phyloP scores from a whole-genome alignment of 257 asterid species.

The Leonotis leonurus region DNA sequence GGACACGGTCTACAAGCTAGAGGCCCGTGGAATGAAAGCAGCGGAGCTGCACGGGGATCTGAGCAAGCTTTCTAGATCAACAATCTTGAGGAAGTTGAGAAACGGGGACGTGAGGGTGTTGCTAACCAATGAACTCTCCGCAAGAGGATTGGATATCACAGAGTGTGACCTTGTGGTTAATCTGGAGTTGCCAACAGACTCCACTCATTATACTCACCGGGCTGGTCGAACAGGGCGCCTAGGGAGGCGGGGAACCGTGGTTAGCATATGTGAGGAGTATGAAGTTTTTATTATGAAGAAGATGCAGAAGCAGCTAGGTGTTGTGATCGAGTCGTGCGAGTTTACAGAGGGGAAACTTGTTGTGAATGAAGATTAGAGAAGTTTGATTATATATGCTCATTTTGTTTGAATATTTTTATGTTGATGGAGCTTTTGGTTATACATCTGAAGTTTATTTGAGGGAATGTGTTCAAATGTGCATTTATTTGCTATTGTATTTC shows the following conservation, averaged over 20 bases:
- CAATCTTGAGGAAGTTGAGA: slow-evolving; percentile 66
- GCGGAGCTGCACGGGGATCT: slow-evolving; percentile 93
- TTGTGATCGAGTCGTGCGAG: slow-evolving; percentile 54
- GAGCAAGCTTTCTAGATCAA: slow-evolving; percentile 68
- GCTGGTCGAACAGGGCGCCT: slow-evolving; percentile 96
- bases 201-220: slow-evolving; percentile 86
- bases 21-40: slow-evolving; percentile 90
- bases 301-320: slow-evolving; percentile 80
- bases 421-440: background rate
- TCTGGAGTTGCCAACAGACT: slow-evolving; percentile 82
- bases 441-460: background rate
- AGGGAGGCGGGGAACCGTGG: slow-evolving; percentile 80
- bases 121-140: slow-evolving; percentile 89
- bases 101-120: slow-evolving; percentile 75
- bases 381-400: slow-evolving; percentile 1
- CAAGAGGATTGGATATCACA: slow-evolving; percentile 89
- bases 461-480: background rate
- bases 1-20: slow-evolving; percentile 77
- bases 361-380: slow-evolving; percentile 42
- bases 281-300: slow-evolving; percentile 81
- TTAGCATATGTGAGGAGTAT: slow-evolving; percentile 75
- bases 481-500: background rate
- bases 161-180: slow-evolving; percentile 98
- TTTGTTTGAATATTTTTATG: background rate
- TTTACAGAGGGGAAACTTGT: slow-evolving; percentile 75